These are phyloP conservation scores for Ophiocordyceps unilateralis DNA, from an alignment of 2,329 filamentous ascomycete species.

Conservation along the genomic window DNA sequence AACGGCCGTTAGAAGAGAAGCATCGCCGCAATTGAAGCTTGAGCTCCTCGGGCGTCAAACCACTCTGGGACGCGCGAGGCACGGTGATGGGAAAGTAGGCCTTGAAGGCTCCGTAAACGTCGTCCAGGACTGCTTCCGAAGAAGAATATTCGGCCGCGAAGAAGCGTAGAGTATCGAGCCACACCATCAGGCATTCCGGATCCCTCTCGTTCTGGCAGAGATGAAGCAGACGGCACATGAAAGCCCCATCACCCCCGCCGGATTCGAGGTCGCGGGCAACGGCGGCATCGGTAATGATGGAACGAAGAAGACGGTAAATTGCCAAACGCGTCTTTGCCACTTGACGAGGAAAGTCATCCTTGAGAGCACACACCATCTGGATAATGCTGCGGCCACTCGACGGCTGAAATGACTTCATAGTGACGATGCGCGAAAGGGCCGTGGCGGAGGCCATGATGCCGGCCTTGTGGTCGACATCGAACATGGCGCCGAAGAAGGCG, in stretches of 20 bases:
- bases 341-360: constrained; percentile 40
- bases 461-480: constrained; percentile 41
- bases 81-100: constrained; percentile 45
- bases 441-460: constrained; percentile 36
- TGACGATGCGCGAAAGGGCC: constrained; percentile 29
- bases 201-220: constrained; percentile 38
- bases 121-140: constrained; percentile 26
- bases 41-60: constrained; percentile 37
- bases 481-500: constrained; percentile 40
- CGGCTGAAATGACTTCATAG: constrained; percentile 33
- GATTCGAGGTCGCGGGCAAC: constrained; percentile 26
- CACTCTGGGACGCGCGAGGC: constrained; percentile 29
- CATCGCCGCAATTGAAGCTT: constrained; percentile 35
- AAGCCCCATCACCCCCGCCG: constrained; percentile 23
- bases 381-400: constrained; percentile 30
- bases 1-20: constrained; percentile 30
- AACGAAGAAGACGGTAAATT: constrained; percentile 30
- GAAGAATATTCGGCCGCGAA: constrained; percentile 28
- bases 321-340: constrained; percentile 31
- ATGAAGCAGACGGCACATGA: constrained; percentile 30
- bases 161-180: constrained; percentile 32
- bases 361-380: constrained; percentile 28
- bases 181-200: constrained; percentile 36
- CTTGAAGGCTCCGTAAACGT: constrained; percentile 37
- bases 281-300: constrained; percentile 24